Base-by-base conservation (phyloP, 2,329 filamentous ascomycete genomes). In the Claviceps quebecensis region DNA sequence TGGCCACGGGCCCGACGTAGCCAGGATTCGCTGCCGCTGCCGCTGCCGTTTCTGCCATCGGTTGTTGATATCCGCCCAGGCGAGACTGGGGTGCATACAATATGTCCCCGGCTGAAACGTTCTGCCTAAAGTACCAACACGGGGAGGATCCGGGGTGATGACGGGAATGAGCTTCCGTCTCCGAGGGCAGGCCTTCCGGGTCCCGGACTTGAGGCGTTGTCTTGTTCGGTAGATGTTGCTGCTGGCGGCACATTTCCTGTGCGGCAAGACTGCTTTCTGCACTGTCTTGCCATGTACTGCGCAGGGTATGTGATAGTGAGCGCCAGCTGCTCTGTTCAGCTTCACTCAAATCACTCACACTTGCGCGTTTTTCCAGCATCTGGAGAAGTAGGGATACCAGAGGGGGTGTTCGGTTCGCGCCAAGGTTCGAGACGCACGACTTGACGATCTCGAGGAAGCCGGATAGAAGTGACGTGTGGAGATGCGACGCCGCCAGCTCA, bases 361-460 rank as follows among this genome's bases (percentile, higher is more conserved):
- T 60, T 2, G 61, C 59, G 19, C 63, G 59, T 11, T 54, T 58
- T n/a, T 64, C 61, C 16, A 67, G 61, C 52, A 69, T 63, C n/a
- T 63, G 59, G 55, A 70, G 62, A 43, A 68, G 56, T 29, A 54
- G 49, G 2, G 57, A 62, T 14, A 64, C 58, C 29, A 69, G 49
- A 5, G 67, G 66, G 3, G 67, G 65, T 26, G 63, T 66, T 6
- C 65, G 65, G 4, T 58, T 55, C 3, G 60, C 54, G 1, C 67
- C 67, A 51, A 69, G 67, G 5, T 58, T 58, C 34, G 58, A 56
- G 16, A 64, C 41, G n/a, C 60, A 64, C 9, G 62, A 58, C 29
- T 69, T 65, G 2, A 68, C 57, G 1, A 65, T 58, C 52, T 69
- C 68, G 19, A 67, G 56, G 34, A 70, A 55, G 26, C 60, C 67